A percentile compares a stretch with the other conserved stretches of the same genome.
Conservation (phyloP, 768 basidiomycete species). For the Psilocybe azurescens region DNA sequence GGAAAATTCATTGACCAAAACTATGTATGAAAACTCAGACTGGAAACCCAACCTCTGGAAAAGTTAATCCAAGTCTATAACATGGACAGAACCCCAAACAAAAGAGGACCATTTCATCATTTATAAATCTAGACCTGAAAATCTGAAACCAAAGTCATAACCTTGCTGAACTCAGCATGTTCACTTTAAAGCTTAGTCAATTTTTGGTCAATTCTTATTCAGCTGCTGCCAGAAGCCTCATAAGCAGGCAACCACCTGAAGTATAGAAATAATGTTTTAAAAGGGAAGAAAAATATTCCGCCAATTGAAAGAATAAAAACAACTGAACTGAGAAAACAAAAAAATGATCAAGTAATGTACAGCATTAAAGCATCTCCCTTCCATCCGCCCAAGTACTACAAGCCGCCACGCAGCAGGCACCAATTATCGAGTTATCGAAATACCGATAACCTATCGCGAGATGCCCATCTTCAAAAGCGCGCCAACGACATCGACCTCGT, state of each 20-base stretch:
- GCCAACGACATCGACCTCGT: constrained; percentile 88
- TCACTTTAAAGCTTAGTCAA: too few relatives aligned
- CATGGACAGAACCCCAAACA: constrained; percentile 19
- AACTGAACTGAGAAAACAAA: constrained; percentile 7
- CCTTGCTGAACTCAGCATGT: too few relatives aligned
- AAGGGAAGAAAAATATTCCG: not conserved
- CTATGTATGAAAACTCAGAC: not conserved
- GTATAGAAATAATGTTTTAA: too few relatives aligned
- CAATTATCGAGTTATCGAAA: not conserved
- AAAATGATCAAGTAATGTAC: constrained; percentile 20
- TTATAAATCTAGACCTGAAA: not conserved
- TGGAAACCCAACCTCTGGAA: not conserved
- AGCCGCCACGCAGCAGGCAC: not conserved
- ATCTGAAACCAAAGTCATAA: too few relatives aligned
- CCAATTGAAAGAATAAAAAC: not conserved
- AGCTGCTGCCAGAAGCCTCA: too few relatives aligned
- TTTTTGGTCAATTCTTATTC: too few relatives aligned
- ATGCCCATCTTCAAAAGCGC: constrained; percentile 91
- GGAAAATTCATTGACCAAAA: constrained; percentile 21
- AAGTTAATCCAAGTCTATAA: constrained; percentile 4
- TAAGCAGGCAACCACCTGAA: too few relatives aligned
- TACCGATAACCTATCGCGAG: constrained; percentile 43
- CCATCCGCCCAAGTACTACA: not conserved
- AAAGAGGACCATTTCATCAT: constrained; percentile 10
- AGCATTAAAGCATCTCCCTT: constrained; percentile 16